phyloP scores from a whole-genome alignment of 495 filamentous ascomycete species.

The Sordaria brevicollis region DNA sequence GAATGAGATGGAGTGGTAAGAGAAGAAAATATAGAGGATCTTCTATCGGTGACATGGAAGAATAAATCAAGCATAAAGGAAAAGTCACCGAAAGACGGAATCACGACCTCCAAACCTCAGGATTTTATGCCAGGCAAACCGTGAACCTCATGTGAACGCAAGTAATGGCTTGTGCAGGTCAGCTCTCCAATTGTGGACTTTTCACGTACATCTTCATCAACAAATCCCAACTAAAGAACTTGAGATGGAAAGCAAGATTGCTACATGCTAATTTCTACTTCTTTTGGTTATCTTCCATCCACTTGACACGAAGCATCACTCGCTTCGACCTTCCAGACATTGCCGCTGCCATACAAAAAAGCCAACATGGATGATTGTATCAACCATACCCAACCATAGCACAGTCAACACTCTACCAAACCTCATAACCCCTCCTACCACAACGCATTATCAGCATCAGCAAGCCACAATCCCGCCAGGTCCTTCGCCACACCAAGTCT shows the following conservation, averaged over 20 bases:
- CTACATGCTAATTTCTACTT: background rate
- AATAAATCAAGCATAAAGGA: too few species aligned
- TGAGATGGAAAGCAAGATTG: background rate
- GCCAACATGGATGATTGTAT: background rate
- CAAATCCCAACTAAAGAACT: background rate
- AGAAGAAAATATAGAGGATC: background rate
- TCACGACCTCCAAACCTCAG: too few species aligned
- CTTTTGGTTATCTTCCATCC: background rate
- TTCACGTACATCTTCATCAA: background rate
- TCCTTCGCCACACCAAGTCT: constrained; percentile 65
- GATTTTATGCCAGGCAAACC: too few species aligned
- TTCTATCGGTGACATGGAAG: too few species aligned
- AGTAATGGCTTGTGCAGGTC: too few species aligned
- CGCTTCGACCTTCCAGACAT: background rate
- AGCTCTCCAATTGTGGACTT: too few species aligned
- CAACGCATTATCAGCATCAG: constrained; percentile 36
- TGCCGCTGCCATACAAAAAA: background rate
- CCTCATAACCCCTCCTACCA: constrained; percentile 7
- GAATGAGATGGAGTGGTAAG: background rate
- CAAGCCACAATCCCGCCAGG: constrained; percentile 51
- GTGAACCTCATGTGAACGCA: too few species aligned
- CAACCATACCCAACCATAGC: background rate
- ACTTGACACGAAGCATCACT: background rate
- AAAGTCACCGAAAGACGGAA: too few species aligned
- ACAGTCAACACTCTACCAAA: background rate